Percentiles rank a stretch among this genome's conserved stretches.
Evolutionary conservation across 306 rosid species (phyloP).

Genomic region (Cucurbita pepo): DNA sequence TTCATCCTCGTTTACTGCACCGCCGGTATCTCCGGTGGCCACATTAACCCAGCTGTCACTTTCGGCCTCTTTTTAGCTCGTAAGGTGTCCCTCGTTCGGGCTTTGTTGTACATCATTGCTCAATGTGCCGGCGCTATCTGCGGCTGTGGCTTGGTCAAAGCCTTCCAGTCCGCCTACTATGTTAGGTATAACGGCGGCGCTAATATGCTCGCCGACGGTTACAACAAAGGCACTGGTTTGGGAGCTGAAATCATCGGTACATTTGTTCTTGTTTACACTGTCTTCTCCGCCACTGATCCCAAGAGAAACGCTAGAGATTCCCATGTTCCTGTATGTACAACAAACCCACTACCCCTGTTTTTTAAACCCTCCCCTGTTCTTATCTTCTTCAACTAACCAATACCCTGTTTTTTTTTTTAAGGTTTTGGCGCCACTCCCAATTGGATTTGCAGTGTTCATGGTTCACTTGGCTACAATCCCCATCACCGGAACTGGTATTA

Average conservation of each 20-base stretch:
- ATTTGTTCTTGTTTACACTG: conserved; percentile 92
- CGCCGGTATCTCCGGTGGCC: conserved; percentile 97
- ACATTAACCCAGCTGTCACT: conserved; percentile 87
- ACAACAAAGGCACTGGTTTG: conserved; percentile 62
- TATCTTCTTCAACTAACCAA: conserved; percentile 31
- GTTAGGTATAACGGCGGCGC: conserved; percentile 45
- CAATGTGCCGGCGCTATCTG: conserved; percentile 66
- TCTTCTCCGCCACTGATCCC: conserved; percentile 94
- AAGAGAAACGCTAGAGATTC: conserved; percentile 87
- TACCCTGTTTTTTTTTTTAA: background rate
- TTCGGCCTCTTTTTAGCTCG: conserved; percentile 63
- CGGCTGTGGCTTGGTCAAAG: conserved; percentile 72
- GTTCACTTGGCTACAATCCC: conserved; percentile 95
- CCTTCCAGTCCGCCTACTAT: conserved; percentile 48
- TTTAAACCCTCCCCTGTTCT: no score
- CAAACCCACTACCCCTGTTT: background rate
- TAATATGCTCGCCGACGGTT: conserved; percentile 29
- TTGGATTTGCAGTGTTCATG: conserved; percentile 94
- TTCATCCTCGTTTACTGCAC: conserved; percentile 97
- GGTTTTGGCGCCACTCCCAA: conserved; percentile 97
- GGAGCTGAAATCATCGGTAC: conserved; percentile 96
- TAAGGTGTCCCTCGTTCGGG: conserved; percentile 61
- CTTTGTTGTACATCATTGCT: conserved; percentile 55
- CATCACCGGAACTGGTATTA: conserved; percentile 84
- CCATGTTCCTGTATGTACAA: conserved; percentile 69